Evolutionary conservation across 768 basidiomycete genomes (phyloP).

Genomic region (Boletus rex-veris): DNA sequence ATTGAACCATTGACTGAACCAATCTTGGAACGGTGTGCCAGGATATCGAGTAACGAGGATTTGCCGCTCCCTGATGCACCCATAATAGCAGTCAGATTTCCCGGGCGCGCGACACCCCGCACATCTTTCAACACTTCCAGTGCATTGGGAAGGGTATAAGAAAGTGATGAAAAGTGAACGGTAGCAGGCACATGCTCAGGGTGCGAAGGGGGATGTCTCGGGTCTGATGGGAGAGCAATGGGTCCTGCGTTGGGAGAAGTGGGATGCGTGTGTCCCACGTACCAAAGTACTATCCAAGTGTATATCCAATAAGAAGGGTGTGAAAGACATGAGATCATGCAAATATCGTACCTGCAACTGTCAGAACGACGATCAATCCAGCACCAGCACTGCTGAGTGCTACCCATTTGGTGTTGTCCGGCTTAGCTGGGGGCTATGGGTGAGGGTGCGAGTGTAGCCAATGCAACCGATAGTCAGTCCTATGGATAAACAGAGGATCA

Average conservation of each 20-base stretch:
- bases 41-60: conserved; percentile 93
- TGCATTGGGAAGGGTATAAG: conserved; percentile 64
- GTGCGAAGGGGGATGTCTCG: conserved; percentile 47
- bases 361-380: conserved; percentile 66
- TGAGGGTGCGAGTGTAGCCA: background rate
- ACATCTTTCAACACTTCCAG: conserved; percentile 76
- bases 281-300: conserved; percentile 71
- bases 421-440: conserved; percentile 67
- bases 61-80: conserved; percentile 97
- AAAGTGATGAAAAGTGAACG: conserved; percentile 83
- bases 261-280: conserved; percentile 68
- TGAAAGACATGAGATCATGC: background rate
- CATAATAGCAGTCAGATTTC: conserved; percentile 94
- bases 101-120: conserved; percentile 80
- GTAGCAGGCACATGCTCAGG: conserved; percentile 90
- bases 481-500: background rate
- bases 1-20: conserved; percentile 71
- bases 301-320: background rate
- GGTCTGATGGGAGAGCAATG: conserved; percentile 90
- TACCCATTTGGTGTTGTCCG: conserved; percentile 78
- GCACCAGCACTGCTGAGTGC: conserved; percentile 82
- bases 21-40: conserved; percentile 85
- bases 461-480: background rate
- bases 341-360: conserved; percentile 50
- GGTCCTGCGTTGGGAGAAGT: conserved; percentile 44